phyloP scores from a whole-genome alignment of 2,329 filamentous ascomycete genomes.

The Tolypocladium nubicola region DNA sequence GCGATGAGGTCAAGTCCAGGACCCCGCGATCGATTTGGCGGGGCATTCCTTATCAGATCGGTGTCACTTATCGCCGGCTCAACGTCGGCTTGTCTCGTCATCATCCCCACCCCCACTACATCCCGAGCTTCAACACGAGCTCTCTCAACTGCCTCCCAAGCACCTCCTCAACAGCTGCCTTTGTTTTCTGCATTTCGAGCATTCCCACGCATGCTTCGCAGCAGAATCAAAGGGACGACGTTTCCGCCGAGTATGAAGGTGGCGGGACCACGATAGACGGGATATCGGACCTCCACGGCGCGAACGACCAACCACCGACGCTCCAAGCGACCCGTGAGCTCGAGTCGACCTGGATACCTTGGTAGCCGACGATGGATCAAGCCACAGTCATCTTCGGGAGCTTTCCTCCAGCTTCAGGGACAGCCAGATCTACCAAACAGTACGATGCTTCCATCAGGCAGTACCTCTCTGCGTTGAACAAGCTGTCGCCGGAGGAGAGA shows the following conservation, averaged over 20 bases:
- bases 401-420: conserved; percentile 25
- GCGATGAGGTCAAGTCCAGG: not conserved
- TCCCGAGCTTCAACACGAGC: not conserved
- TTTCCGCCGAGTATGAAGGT: not conserved
- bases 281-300: not conserved
- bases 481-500: conserved; percentile 22
- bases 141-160: not conserved
- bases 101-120: not conserved
- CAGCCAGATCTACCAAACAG: conserved; percentile 15
- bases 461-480: conserved; percentile 27
- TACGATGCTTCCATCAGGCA: conserved; percentile 29
- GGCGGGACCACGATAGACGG: not conserved
- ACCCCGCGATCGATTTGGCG: not conserved
- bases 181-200: not conserved
- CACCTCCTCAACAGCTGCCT: not conserved
- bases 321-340: not conserved
- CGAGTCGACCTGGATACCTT: not conserved
- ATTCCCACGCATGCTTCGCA: not conserved
- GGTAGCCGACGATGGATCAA: conserved; percentile 18
- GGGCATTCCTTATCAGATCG: not conserved
- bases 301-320: not conserved
- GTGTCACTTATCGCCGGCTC: not conserved
- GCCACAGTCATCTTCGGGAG: conserved; percentile 22
- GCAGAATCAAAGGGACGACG: not conserved
- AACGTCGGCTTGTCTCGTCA: not conserved